phyloP scores from a whole-genome alignment of 2,329 filamentous ascomycete species.

The Apiospora rasikravindrae region DNA sequence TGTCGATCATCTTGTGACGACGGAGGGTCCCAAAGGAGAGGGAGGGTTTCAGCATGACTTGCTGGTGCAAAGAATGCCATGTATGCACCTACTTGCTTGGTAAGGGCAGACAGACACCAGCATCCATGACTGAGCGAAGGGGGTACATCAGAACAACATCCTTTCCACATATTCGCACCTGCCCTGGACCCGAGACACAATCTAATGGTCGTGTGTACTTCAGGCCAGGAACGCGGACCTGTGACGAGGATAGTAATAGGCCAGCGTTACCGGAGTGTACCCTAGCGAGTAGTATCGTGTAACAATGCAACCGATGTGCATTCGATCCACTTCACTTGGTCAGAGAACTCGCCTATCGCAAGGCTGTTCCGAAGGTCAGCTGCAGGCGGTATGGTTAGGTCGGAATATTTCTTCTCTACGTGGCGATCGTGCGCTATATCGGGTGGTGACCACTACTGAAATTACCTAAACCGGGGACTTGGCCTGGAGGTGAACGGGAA shows the following conservation, averaged over 20 bases:
- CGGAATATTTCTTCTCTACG: neutral
- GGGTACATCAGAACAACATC: neutral
- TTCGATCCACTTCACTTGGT: neutral
- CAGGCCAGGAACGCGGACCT: slow-evolving; percentile 5
- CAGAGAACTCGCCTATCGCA: neutral
- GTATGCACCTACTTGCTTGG: neutral
- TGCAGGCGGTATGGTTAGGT: neutral
- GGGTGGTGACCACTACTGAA: neutral
- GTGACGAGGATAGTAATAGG: neutral
- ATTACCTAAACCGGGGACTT: neutral
- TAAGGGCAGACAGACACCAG: neutral
- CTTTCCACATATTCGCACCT: neutral
- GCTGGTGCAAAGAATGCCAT: neutral
- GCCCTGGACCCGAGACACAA: neutral
- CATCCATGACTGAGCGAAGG: neutral
- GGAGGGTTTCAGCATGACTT: slow-evolving; percentile 7
- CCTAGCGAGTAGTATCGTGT: neutral
- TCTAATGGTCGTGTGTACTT: neutral
- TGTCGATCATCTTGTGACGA: neutral
- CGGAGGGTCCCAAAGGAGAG: neutral
- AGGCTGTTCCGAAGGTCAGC: slow-evolving; percentile 2
- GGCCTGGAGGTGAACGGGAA: neutral
- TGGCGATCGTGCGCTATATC: neutral
- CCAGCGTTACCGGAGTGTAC: neutral
- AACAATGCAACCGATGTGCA: neutral